Conservation (phyloP, 75 land plant genomes). For the Picea glauca region DNA sequence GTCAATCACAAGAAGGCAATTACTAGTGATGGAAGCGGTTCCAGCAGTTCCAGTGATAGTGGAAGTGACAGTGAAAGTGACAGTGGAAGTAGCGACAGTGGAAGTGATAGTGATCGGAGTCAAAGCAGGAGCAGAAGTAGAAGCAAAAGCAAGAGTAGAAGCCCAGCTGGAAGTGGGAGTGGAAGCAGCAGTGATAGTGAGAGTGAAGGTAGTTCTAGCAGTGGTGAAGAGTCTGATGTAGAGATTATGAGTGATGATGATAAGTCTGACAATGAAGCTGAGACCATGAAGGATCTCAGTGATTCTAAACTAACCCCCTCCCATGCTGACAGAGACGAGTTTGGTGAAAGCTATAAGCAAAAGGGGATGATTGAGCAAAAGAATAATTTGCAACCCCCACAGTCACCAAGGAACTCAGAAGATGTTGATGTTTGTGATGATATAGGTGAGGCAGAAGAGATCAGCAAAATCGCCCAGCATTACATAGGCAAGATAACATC, state of each 20-base stretch:
- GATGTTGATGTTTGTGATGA: conserved; percentile 11
- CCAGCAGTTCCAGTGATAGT: conserved; percentile 70
- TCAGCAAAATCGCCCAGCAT: conserved; percentile 13
- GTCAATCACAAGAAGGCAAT: conserved; percentile 29
- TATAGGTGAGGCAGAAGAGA: not conserved
- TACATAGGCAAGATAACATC: conserved; percentile 23
- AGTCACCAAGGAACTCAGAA: conserved; percentile 6
- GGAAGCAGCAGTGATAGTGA: conserved; percentile 92
- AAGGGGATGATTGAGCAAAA: conserved; percentile 16
- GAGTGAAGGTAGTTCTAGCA: conserved; percentile 60
- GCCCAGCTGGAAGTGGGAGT: conserved; percentile 41
- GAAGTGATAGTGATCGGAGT: conserved; percentile 31
- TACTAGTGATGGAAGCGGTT: conserved; percentile 57
- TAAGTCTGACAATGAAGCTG: conserved; percentile 33
- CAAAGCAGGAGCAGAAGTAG: conserved; percentile 19
- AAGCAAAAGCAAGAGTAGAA: conserved; percentile 46
- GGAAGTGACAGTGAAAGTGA: conserved; percentile 83
- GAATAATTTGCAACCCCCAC: conserved; percentile 4
- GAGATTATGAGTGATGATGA: conserved; percentile 87
- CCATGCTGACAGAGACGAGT: conserved; percentile 15
- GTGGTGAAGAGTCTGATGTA: conserved; percentile 81
- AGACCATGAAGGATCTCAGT: conserved; percentile 32
- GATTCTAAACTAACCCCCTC: conserved; percentile 15
- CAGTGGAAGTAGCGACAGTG: conserved; percentile 49
- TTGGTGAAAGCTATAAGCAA: conserved; percentile 8